Conservation (phyloP, 2,329 filamentous ascomycete species). For the Aspergillus ustus region DNA sequence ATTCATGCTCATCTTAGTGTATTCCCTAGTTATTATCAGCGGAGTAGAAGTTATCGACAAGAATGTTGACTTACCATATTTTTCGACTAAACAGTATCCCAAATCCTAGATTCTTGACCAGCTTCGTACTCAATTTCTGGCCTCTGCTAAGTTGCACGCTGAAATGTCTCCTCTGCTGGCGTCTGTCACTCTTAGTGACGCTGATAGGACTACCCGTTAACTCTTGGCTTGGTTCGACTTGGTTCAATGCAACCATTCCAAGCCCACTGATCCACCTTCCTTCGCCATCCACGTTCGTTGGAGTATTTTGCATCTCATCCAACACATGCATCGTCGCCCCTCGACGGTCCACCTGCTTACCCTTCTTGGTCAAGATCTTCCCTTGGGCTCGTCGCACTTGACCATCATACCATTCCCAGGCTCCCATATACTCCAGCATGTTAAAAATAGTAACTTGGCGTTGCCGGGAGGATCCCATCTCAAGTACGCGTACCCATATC, state of each 20-base stretch:
- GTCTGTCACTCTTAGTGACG: neutral
- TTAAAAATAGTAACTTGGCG: neutral
- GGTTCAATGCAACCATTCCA: neutral
- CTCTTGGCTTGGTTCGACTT: neutral
- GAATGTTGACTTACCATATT: constrained; percentile 18
- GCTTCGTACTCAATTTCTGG: constrained; percentile 14
- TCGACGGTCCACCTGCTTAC: constrained; percentile 6
- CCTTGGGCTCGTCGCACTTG: constrained; percentile 9
- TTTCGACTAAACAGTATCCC: constrained; percentile 16
- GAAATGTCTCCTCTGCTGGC: neutral
- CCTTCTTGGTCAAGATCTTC: constrained; percentile 20
- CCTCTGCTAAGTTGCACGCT: constrained; percentile 16
- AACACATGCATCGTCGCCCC: constrained; percentile 15
- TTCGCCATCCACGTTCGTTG: constrained; percentile 1
- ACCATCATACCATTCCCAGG: constrained; percentile 21
- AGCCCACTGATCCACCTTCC: constrained; percentile 13
- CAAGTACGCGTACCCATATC: constrained; percentile 22
- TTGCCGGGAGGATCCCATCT: neutral
- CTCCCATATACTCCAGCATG: constrained; percentile 24
- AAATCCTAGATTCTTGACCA: constrained; percentile 17
- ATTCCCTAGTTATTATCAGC: constrained; percentile 16
- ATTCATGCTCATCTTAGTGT: constrained; percentile 15
- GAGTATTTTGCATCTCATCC: constrained; percentile 11
- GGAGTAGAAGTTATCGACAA: constrained; percentile 8
- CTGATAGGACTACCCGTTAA: neutral